These are phyloP conservation scores for Calonectria naviculata DNA, from an alignment of 2,329 filamentous ascomycete species.

Conservation along the genomic window DNA sequence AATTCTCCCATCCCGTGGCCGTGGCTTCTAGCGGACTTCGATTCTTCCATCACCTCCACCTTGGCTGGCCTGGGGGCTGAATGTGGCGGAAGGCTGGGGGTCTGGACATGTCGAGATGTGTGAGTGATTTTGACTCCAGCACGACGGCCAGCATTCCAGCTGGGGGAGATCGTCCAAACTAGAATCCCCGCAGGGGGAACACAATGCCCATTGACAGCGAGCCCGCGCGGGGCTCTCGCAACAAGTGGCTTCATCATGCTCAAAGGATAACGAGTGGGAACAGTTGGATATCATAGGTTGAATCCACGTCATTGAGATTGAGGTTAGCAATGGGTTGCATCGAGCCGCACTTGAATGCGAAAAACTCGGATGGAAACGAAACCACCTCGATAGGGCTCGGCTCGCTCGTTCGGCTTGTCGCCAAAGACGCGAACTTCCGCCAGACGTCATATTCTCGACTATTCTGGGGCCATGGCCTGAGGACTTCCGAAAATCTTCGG, in stretches of 20 bases:
- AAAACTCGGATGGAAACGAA: not conserved
- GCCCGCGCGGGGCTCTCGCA: not conserved
- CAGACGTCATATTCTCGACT: not conserved
- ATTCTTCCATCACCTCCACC: conserved; percentile 20
- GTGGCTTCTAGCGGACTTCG: conserved; percentile 28
- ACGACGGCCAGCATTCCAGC: conserved; percentile 39
- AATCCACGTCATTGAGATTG: not conserved
- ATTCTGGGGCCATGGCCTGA: not conserved
- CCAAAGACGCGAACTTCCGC: not conserved
- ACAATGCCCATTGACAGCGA: conserved; percentile 7
- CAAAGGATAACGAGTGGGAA: conserved; percentile 4
- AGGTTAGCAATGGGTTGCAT: not conserved
- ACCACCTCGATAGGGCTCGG: not conserved
- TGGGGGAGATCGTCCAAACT: not conserved
- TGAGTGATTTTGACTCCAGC: conserved; percentile 26
- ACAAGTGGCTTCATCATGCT: not conserved
- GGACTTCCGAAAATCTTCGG: conserved; percentile 18
- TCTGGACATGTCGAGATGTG: conserved; percentile 36
- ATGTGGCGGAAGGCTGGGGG: conserved; percentile 42
- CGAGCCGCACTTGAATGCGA: not conserved
- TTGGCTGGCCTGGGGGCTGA: conserved; percentile 33
- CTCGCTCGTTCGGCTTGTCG: not conserved
- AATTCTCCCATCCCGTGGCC: conserved; percentile 28
- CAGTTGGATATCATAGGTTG: not conserved
- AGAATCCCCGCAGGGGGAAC: not conserved